Conservation (phyloP, 495 filamentous ascomycete genomes). For the Penicillium verhagenii region DNA sequence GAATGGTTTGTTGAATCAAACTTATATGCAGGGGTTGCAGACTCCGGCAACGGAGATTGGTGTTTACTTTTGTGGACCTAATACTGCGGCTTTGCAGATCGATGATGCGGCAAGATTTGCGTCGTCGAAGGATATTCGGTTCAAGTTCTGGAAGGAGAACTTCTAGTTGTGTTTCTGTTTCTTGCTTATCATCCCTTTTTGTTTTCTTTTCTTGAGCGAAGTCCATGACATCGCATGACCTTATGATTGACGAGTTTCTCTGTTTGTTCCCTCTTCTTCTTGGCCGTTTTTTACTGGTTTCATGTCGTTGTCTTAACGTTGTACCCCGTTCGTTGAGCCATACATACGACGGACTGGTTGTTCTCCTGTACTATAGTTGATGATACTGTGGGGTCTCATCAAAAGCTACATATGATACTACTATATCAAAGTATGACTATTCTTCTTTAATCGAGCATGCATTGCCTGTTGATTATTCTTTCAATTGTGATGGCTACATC, state of each 20-base stretch:
- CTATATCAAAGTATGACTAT: background rate
- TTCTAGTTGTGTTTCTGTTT: constrained; percentile 34
- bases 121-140: constrained; percentile 74
- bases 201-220: background rate
- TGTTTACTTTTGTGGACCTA: constrained; percentile 96
- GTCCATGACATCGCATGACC: constrained; percentile 12
- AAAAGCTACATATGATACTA: background rate
- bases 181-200: constrained; percentile 4
- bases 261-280: background rate
- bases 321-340: background rate
- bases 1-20: constrained; percentile 78
- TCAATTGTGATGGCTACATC: too few relatives aligned
- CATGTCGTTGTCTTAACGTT: background rate
- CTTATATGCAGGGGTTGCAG: constrained; percentile 80
- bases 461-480: background rate
- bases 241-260: constrained; percentile 25
- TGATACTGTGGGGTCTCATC: background rate
- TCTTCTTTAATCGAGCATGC: background rate
- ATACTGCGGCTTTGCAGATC: constrained; percentile 78
- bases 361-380: constrained; percentile 22
- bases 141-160: constrained; percentile 99
- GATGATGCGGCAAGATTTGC: constrained; percentile 71
- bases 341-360: constrained; percentile 6
- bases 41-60: constrained; percentile 77
- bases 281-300: background rate